A percentile compares a stretch with the other conserved stretches of the same genome.
Conservation (phyloP, 2,329 filamentous ascomycete genomes). For the Paracoccidioides lutzii region DNA sequence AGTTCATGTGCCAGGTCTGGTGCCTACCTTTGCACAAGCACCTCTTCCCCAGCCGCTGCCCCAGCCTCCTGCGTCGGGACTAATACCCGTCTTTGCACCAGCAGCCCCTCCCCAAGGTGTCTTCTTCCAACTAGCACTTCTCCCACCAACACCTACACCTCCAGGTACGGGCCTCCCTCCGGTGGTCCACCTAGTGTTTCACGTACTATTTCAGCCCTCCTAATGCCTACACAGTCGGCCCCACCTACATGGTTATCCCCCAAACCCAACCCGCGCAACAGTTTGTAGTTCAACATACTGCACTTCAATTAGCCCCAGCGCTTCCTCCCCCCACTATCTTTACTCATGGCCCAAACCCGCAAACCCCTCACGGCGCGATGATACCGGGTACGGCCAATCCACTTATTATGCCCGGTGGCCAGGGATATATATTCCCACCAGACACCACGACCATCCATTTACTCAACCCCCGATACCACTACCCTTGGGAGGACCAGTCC, state of each 20-base stretch:
- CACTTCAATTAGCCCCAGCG: neutral
- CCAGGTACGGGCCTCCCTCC: neutral
- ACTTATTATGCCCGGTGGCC: conserved; percentile 40
- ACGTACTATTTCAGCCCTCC: neutral
- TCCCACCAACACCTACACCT: neutral
- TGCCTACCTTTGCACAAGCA: neutral
- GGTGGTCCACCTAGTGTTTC: neutral
- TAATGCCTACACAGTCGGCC: neutral
- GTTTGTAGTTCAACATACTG: neutral
- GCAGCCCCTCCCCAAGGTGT: conserved; percentile 7
- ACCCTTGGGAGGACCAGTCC: conserved; percentile 21
- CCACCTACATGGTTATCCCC: neutral
- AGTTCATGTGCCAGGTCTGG: neutral
- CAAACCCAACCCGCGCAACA: neutral
- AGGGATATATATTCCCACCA: conserved; percentile 48
- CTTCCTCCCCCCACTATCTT: conserved; percentile 6
- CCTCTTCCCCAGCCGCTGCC: conserved; percentile 2
- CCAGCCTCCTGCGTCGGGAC: conserved; percentile 1
- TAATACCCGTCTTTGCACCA: neutral
- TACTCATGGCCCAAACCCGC: conserved; percentile 29
- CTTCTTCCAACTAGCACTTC: neutral
- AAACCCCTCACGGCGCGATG: conserved; percentile 39
- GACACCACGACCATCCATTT: conserved; percentile 47
- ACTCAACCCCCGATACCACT: conserved; percentile 35
- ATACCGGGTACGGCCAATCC: conserved; percentile 44